Conservation (phyloP, 495 filamentous ascomycete species). For the Tuber microsphaerosporum region DNA sequence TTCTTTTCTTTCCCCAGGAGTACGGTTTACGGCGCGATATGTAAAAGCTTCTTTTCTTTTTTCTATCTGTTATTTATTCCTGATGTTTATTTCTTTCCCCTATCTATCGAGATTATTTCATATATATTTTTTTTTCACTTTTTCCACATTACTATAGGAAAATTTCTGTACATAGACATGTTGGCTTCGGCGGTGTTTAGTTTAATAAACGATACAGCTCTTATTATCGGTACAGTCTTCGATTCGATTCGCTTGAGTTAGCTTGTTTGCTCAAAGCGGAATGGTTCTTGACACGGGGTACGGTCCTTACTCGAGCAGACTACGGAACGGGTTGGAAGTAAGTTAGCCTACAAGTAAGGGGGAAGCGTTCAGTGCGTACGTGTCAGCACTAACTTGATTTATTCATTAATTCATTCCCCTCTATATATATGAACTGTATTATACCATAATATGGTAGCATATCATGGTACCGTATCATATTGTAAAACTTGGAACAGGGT, state of each 20-base stretch:
- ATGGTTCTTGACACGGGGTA: background rate
- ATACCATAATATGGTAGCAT: too few species aligned
- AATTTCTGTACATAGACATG: background rate
- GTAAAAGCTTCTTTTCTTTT: background rate
- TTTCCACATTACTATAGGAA: background rate
- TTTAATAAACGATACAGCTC: background rate
- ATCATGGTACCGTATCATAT: background rate
- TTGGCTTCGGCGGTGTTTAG: background rate
- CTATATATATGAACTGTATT: background rate
- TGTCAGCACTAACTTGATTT: background rate
- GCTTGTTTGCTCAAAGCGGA: background rate
- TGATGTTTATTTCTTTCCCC: background rate
- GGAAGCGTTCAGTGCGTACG: background rate
- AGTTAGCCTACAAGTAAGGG: too few species aligned
- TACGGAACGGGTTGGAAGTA: background rate
- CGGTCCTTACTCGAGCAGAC: background rate
- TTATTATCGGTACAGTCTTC: background rate
- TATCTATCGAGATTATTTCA: background rate
- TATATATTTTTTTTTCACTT: background rate
- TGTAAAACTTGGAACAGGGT: background rate
- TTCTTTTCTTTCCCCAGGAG: background rate
- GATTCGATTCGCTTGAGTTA: background rate
- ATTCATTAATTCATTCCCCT: background rate
- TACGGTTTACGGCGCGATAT: slow-evolving; percentile 1
- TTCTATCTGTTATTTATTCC: background rate